phyloP scores from a whole-genome alignment of 2,329 filamentous ascomycete genomes.

The Furcasterigmium furcatum region DNA sequence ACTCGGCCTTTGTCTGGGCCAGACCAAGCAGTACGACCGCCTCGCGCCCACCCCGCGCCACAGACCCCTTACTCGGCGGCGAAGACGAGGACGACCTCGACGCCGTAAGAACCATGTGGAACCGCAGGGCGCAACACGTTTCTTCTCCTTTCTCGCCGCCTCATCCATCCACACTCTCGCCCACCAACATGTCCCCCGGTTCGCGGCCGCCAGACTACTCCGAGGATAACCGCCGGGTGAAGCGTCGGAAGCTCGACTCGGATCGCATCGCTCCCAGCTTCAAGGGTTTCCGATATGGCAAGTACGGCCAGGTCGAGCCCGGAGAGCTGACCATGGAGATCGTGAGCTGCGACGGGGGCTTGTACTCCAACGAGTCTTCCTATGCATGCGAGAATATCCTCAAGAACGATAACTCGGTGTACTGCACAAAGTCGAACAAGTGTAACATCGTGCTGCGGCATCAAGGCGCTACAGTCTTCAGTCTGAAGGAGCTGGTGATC shows the following conservation, averaged over 20 bases:
- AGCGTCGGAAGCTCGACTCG: slow-evolving; percentile 69
- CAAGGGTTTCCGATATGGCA: slow-evolving; percentile 73
- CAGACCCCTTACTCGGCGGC: not conserved
- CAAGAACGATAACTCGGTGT: slow-evolving; percentile 77
- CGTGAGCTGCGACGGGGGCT: slow-evolving; percentile 82
- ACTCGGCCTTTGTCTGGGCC: not conserved
- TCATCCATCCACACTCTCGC: slow-evolving; percentile 22
- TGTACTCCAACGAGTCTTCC: slow-evolving; percentile 57
- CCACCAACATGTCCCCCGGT: slow-evolving; percentile 27
- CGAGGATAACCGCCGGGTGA: slow-evolving; percentile 52
- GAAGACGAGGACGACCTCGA: slow-evolving; percentile 11
- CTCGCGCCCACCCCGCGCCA: not conserved
- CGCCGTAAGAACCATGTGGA: slow-evolving; percentile 11
- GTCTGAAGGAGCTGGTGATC: slow-evolving; percentile 80
- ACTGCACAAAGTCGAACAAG: slow-evolving; percentile 82
- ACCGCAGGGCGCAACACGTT: slow-evolving; percentile 9
- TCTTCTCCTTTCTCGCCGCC: slow-evolving; percentile 16
- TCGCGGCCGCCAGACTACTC: slow-evolving; percentile 32
- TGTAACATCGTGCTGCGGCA: slow-evolving; percentile 88
- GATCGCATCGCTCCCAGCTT: slow-evolving; percentile 50
- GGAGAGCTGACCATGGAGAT: slow-evolving; percentile 84
- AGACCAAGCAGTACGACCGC: not conserved
- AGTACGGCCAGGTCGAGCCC: slow-evolving; percentile 81
- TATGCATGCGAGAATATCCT: slow-evolving; percentile 80
- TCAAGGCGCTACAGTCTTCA: slow-evolving; percentile 76